Evolutionary conservation across 2,329 filamentous ascomycete genomes (phyloP).

Genomic region (Fusarium sp.): DNA sequence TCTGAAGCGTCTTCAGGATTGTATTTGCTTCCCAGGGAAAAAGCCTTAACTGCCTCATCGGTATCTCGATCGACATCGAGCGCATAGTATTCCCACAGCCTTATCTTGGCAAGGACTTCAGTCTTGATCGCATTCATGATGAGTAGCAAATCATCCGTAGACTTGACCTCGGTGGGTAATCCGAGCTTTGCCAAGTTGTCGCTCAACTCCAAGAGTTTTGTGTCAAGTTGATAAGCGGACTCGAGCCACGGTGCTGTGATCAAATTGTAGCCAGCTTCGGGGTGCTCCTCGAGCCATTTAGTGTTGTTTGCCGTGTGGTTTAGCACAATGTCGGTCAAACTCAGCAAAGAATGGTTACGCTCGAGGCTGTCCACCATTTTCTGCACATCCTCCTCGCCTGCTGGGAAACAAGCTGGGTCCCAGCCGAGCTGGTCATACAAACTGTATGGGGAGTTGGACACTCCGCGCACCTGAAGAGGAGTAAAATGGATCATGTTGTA

Average conservation of each 20-base stretch:
- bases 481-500: slow-evolving; percentile 99
- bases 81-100: slow-evolving; percentile 94
- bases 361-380: slow-evolving; percentile 85
- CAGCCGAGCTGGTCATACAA: slow-evolving; percentile 92
- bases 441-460: slow-evolving; percentile 97
- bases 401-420: slow-evolving; percentile 84
- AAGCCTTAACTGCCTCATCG: slow-evolving; percentile 76
- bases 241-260: slow-evolving; percentile 86
- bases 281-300: slow-evolving; percentile 92
- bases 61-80: slow-evolving; percentile 82
- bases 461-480: slow-evolving; percentile 87
- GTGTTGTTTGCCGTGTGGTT: slow-evolving; percentile 98
- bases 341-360: slow-evolving; percentile 84
- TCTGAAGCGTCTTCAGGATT: slow-evolving; percentile 61
- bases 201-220: slow-evolving; percentile 79
- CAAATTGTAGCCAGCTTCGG: slow-evolving; percentile 95
- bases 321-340: slow-evolving; percentile 95
- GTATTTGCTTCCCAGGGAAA: slow-evolving; percentile 72
- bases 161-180: slow-evolving; percentile 80
- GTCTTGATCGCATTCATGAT: slow-evolving; percentile 89
- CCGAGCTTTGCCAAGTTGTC: slow-evolving; percentile 77
- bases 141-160: slow-evolving; percentile 77
- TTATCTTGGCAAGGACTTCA: slow-evolving; percentile 80
- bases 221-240: slow-evolving; percentile 72
- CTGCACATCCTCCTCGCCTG: slow-evolving; percentile 84